Evolutionary conservation across 2,329 filamentous ascomycete genomes (phyloP), one percentile per base, ranked within the genome.

Genomic region (Alternaria hordeiaustralica): DNA sequence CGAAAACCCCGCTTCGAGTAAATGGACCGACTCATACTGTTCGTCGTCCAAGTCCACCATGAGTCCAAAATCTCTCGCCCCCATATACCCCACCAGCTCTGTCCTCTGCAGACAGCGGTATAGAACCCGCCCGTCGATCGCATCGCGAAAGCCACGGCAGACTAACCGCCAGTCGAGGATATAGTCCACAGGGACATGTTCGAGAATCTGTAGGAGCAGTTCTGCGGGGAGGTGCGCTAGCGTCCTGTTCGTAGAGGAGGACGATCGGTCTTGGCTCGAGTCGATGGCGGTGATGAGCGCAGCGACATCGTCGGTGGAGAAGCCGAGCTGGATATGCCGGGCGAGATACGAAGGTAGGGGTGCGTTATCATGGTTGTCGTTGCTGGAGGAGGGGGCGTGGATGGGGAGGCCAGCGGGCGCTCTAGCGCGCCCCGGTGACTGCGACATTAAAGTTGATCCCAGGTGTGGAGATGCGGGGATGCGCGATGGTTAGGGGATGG

Each of bases 141-240:
- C 71, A 63, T 79, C 72, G 9, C 71, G 69, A 50, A 78, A 75
- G 10, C 71, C 72, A 11, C 71, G 71, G 44, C 74, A 79, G 2
- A 79, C 71, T 1, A 71, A 49, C 3, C 77, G 71, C 70, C 73
- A 77, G 25, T 71, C 66, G 8, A 78, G 67, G 2, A 77, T 25
- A 55, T 76, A 59, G 10, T 71, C 70, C 1, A 75, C 55, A 10
- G 75, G 75, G 0, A 79, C 69, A 44, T 64, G 61, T 46, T 76
- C 73, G 18, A 79, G 51, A 3, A 78, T 69, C 6, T 64, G 63
- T 2, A 77, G 60, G 3, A 78, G 58, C 5, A 79, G 60, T 44
- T 79, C 77, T 3, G 75, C 72, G 13, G 77, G 77, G 7, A 79
- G 63, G n/a, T 72, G 67, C 20, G 69, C 68, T 20, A 62, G 46